These are phyloP conservation scores for Tylopilus sp. DNA, from an alignment of 768 basidiomycete species.

Conservation along the genomic window DNA sequence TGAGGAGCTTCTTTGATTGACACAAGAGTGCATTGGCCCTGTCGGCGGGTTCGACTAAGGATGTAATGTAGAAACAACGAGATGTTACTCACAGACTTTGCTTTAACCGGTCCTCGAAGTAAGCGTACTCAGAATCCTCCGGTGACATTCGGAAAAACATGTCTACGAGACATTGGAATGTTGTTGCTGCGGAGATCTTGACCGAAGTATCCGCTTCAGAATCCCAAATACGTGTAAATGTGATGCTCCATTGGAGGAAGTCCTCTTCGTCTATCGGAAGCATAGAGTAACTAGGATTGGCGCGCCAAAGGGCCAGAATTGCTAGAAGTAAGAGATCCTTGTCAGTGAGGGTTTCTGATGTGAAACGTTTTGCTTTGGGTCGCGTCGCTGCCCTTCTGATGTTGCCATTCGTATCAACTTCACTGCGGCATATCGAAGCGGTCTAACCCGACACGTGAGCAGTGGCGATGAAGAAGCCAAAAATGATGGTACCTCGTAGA, in stretches of 20 bases:
- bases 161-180: slow-evolving; percentile 45
- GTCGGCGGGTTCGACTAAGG: not conserved
- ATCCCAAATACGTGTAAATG: slow-evolving; percentile 55
- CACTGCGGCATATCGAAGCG: slow-evolving; percentile 51
- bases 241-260: slow-evolving; percentile 45
- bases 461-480: slow-evolving; percentile 1
- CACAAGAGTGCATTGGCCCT: slow-evolving; percentile 37
- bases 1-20: slow-evolving; percentile 54
- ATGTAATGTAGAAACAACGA: not conserved
- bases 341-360: slow-evolving; percentile 59
- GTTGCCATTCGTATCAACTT: slow-evolving; percentile 57
- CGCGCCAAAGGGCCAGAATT: slow-evolving; percentile 68
- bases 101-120: slow-evolving; percentile 45
- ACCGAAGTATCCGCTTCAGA: slow-evolving; percentile 60
- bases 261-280: slow-evolving; percentile 40
- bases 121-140: slow-evolving; percentile 34
- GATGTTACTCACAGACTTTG: slow-evolving; percentile 41
- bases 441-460: slow-evolving; percentile 35
- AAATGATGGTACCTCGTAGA: slow-evolving; percentile 51
- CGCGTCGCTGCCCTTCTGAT: slow-evolving; percentile 49
- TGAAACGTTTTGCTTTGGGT: slow-evolving; percentile 59
- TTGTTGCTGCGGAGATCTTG: slow-evolving; percentile 56
- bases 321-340: slow-evolving; percentile 67
- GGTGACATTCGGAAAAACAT: slow-evolving; percentile 42
- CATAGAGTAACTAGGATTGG: slow-evolving; percentile 52